Base-by-base conservation (phyloP, 2,329 filamentous ascomycete genomes). In the Colletotrichum karsti region DNA sequence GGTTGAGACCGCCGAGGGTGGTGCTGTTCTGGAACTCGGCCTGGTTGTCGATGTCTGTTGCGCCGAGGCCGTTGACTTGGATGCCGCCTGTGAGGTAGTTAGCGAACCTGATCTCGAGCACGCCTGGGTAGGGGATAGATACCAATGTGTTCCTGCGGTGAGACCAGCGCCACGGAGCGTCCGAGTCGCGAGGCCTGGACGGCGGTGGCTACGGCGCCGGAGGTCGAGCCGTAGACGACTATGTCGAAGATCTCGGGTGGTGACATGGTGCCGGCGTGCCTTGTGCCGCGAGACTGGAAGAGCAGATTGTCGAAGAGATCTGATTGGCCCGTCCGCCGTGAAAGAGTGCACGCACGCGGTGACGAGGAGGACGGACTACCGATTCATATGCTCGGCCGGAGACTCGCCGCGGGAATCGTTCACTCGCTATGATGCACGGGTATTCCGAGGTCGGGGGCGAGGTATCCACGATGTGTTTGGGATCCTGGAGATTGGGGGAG, bases 1-100 rank as follows among this genome's bases (percentile, higher is more conserved):
- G 69, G 51, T 51, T 69, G 10, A 73, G 46, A 0, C 70, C 70
- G 1, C 24, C 46, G 7, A 50, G 1, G 1, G 46, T 50, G 1
- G 46, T 50, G 13, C 46, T 30, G 5, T 50, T 50, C 46, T 50
- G 46, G 24, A 50, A 50, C 15, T 50, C 46, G 7, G 46, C 46
- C 46, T 50, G 46, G 24, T 50, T 30, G 3, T 50, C 46, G 2
- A 50, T 50, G 0, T 50, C 46, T 50, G 46, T 30, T 24, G 46
- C 46, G 0, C 24, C 46, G 1, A 50, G 46, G 46, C 46, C 46
- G 0, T 50, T 50, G 1, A 50, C 4, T 26, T 50, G 24, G 24
- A 50, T 50, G 8, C 46, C 46, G 0, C 46, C 46, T 50, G 46
- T 9, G 15, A 18, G 0, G 0, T 28, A 0, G 5, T 50, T 8